Percentiles rank a stretch among this genome's conserved stretches.
Evolutionary conservation across 352 stramenopile genomes (phyloP).

Genomic region (Globisporangium splendens): DNA sequence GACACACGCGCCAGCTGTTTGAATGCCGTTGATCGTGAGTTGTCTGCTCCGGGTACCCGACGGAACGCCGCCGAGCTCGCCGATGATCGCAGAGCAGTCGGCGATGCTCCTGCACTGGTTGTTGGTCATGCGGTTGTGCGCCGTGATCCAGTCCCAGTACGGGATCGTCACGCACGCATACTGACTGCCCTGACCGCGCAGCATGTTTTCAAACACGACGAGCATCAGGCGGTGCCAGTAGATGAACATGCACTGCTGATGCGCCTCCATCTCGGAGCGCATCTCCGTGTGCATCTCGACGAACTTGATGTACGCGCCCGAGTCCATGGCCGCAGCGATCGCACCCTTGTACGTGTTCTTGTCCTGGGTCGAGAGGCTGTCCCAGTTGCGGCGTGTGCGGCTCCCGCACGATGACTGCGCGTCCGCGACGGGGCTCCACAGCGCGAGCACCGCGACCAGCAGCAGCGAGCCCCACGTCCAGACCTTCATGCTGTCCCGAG

Average conservation of each 20-base stretch:
- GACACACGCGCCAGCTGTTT: conserved; percentile 35
- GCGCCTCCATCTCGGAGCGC: conserved; percentile 42
- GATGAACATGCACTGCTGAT: conserved; percentile 74
- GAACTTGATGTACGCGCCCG: conserved; percentile 38
- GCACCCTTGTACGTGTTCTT: conserved; percentile 17
- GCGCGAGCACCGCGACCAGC: conserved; percentile 3
- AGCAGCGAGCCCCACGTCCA: neutral
- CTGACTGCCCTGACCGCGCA: conserved; percentile 60
- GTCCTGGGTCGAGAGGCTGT: conserved; percentile 13
- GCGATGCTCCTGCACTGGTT: conserved; percentile 40
- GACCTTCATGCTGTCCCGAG: conserved; percentile 1
- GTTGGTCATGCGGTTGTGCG: conserved; percentile 30
- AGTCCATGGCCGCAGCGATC: conserved; percentile 22
- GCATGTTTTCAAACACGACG: conserved; percentile 78
- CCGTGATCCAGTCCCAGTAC: conserved; percentile 76
- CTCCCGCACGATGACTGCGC: conserved; percentile 7
- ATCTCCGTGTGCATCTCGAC: conserved; percentile 63
- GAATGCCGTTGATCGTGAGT: conserved; percentile 44
- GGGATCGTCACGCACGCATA: conserved; percentile 82
- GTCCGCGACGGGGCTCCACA: conserved; percentile 4
- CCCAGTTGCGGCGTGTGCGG: conserved; percentile 22
- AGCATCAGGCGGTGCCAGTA: conserved; percentile 79
- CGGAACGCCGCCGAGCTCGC: conserved; percentile 31
- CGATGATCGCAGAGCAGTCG: conserved; percentile 37
- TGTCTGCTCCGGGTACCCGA: conserved; percentile 11